Base-by-base conservation (phyloP, 2,329 filamentous ascomycete species). In the Penicillium sp. region DNA sequence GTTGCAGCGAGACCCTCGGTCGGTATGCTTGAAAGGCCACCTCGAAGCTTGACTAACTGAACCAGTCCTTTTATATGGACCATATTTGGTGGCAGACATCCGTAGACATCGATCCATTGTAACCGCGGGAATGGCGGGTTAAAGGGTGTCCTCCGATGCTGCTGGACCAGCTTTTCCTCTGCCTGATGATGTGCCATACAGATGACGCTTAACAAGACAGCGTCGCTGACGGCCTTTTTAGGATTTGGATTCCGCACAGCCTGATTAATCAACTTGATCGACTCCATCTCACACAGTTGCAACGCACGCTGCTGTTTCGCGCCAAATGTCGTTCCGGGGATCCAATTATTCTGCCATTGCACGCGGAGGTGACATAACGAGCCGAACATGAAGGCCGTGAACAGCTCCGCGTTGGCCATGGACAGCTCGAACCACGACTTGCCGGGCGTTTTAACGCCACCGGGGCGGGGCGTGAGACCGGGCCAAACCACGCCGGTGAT, bases 81-180 rank as follows among this genome's bases (percentile, higher is more conserved):
- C 41, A 72, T 61, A 27, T 73, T 73, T 5, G 70, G 66, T 4
- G 66, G 62, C 11, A 71, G 61, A 49, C 63, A 65, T 0, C 71
- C 71, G 46, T 74, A 74, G 6, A 74, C 62, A 48, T 72, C 67
- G 4, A 75, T 53, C 66, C 71, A 73, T 51, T 74, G 72, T 44
- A 75, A 51, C 3, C 64, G 63, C 21, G 65, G 68, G 43, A 74
- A 62, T 1, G 72, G 72, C 3, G 72, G 61, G 16, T 67, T 65
- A 21, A 72, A 72, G 14, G 72, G 70, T 6, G 57, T 65, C 6
- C 31, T 57, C 13, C 47, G 54, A 31, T 58, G 50, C 1, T 50
- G 51, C 5, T 53, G 51, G 6, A 50, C 41, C 31, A 58, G 51
- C 10, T 55, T 50, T 14, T 67, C 58, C 18, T 64, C 59, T 0